Conservation (phyloP, 345 rosid genomes). For the Erucastrum elatum region DNA sequence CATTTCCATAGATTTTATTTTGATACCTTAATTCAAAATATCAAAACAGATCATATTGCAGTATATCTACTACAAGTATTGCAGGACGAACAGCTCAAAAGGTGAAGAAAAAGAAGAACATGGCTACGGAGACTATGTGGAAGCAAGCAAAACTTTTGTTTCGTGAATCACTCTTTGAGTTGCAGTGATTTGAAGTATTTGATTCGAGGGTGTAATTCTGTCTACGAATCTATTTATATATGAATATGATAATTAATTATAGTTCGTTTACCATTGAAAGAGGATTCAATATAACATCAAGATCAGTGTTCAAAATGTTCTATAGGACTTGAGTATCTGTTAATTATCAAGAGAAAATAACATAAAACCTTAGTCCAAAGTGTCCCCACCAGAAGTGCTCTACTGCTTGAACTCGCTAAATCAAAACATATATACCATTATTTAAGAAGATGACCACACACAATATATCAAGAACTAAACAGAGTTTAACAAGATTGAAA, state of each 20-base stretch:
- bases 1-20: not conserved
- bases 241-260: not conserved
- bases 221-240: not conserved
- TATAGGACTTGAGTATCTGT: not conserved
- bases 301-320: not conserved
- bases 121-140: constrained; percentile 43
- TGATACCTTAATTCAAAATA: not conserved
- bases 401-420: not conserved
- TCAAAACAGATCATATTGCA: constrained; percentile 72
- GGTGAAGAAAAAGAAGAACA: constrained; percentile 36
- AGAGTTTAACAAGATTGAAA: not conserved
- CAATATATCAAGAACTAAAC: not conserved
- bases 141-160: constrained; percentile 43
- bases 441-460: not conserved
- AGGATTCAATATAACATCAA: not conserved
- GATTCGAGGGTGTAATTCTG: not conserved
- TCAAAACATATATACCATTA: not conserved
- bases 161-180: constrained; percentile 25
- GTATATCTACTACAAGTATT: constrained; percentile 72
- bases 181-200: not conserved
- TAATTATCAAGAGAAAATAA: not conserved
- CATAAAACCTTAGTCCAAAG: not conserved
- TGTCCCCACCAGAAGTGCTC: not conserved
- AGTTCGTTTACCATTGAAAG: not conserved
- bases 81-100: constrained; percentile 17